Base-by-base conservation (phyloP, 108 stramenopile genomes). In the Conticribra guillardii region DNA sequence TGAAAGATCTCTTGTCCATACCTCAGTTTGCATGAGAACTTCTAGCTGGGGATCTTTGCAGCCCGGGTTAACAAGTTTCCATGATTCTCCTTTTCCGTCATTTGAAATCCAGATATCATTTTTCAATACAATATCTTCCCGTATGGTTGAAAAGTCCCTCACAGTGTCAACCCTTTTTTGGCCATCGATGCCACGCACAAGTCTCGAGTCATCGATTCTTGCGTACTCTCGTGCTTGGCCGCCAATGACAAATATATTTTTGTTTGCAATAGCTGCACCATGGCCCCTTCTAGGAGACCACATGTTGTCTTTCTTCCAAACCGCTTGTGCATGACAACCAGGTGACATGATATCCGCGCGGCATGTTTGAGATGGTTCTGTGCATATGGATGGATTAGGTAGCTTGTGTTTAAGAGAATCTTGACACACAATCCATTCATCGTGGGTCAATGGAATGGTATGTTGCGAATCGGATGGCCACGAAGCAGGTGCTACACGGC, bases 371-470 rank as follows among this genome's bases (percentile, higher is more conserved):
- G 72, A 65, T 48, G 76, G 81, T 2, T 68, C 66, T 3, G 73
- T 48, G 26, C 76, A 75, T 11, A 70, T 53, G 22, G 74, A 57
- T 17, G 73, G 79, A 48, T 81, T 66, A 24, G 34, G 37, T 1
- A 81, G 73, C 31, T 66, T 57, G 26, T 76, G 50, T 5, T 64
- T 75, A 48, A 80, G 73, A 3, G 57, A 65, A 21, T 85, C 79
- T 81, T 90, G 85, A 52, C 91, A 90, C 37, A 70, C 53, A 62
- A 92, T 90, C 87, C 89, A 92, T 2, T 89, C 84, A 28, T 92
- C 89, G 60, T 90, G 72, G 9, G 86, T 76, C 50, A 83, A 17
- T 17, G 80, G 79, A n/a, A 48, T 28, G 0, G 53, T 30, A 45
- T 60, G n/a, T 3, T 18, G 16, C 9, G 44, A 23, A 14, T 56